Percentiles rank a stretch among this genome's conserved stretches.
Evolutionary conservation across 176 grass and related monocot genomes (phyloP).

Genomic region (Carex scoparia): DNA sequence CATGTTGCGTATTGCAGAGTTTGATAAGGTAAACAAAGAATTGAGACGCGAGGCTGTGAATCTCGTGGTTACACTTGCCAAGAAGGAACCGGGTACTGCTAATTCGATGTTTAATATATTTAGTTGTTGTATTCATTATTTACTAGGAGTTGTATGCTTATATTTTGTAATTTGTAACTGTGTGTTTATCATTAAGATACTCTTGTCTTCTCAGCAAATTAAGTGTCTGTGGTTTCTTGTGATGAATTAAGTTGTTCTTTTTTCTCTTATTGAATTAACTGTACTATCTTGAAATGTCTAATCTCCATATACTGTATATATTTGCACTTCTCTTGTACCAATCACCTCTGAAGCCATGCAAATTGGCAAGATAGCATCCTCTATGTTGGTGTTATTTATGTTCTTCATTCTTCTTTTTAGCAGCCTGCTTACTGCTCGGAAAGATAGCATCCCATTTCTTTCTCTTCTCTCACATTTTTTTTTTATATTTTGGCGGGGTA

Average conservation of each 20-base stretch:
- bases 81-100: no score
- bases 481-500: not conserved
- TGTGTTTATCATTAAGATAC: no score
- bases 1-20: no score
- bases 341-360: not conserved
- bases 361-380: not conserved
- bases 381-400: not conserved
- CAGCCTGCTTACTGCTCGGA: not conserved
- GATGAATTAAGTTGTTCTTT: not conserved
- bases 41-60: no score
- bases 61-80: no score
- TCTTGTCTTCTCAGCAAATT: no score
- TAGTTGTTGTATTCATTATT: no score
- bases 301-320: no score
- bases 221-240: not conserved
- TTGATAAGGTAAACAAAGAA: no score
- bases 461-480: not conserved
- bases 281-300: not conserved
- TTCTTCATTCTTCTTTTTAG: not conserved
- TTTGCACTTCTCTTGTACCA: not conserved
- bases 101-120: no score
- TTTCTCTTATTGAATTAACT: not conserved
- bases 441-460: slow-evolving; percentile 12
- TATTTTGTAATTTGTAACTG: not conserved
- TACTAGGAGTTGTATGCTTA: not conserved